Evolutionary conservation across 768 basidiomycete genomes (phyloP), one percentile per base, ranked within the genome.

Genomic region (Mycena capillaripes): DNA sequence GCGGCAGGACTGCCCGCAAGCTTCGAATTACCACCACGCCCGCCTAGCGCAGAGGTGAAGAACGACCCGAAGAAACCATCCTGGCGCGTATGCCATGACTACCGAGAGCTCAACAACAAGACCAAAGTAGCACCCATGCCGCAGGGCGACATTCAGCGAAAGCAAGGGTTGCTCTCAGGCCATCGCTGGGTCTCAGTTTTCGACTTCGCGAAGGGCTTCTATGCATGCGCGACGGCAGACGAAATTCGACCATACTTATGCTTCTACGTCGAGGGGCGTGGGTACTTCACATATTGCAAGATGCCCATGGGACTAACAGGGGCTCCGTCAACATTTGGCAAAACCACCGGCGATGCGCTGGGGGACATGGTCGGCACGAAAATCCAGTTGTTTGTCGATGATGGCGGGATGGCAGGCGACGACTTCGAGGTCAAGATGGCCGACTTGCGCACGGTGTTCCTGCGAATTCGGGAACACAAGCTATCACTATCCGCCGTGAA

Each of bases 401-500:
- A 57, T 23, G 56, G 56, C 2, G 56, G 4, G 9, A 57, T 57
- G 56, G 56, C 56, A 2, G 56, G 56, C 2, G 2, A 3, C 8
- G 56, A 57, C 12, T 57, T 57, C 34, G 34, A 57, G 16, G 14
- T n/a, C 7, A 57, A 57, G n/a, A 19, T 57, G 56, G 34, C 34
- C 1, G 56, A 57, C 56, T 5, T 57, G 32, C 21, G 5, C 19
- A 12, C 2, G 10, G 56, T 57, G 1, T 57, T 57, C 56, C 1
- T 19, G n/a, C 34, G 17, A 9, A 16, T 82, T 12, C 58, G 82
- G 4, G 73, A 79, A 25, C 57, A 72, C n/a, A 65, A 75, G 2
- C 72, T 86, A 4, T 86, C 83, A 0, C 67, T 87, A 0, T 82
- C 84, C 3, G 77, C 84, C 3, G 55, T 60, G 3, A 86, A 86